Percentiles rank a stretch among this genome's conserved stretches.
Evolutionary conservation across 305 asterid species (phyloP).

Genomic region (Caryopteris hybrid): DNA sequence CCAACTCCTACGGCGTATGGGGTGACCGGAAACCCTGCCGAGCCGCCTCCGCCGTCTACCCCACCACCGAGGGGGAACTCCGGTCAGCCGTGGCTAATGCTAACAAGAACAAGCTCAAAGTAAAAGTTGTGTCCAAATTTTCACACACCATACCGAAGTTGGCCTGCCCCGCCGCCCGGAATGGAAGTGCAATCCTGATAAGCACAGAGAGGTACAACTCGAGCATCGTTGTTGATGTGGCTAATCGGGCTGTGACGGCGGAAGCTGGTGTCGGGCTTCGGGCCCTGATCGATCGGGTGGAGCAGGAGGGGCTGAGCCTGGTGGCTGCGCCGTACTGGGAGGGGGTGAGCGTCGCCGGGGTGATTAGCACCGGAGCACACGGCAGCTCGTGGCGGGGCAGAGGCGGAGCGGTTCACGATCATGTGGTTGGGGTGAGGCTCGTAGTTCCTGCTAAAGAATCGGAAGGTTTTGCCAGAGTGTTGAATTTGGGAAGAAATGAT

Average conservation of each 20-base stretch:
- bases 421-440: constrained; percentile 40
- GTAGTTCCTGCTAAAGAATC: constrained; percentile 36
- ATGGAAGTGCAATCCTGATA: constrained; percentile 31
- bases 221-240: constrained; percentile 31
- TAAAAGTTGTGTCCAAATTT: constrained; percentile 63
- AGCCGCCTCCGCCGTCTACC: constrained; percentile 42
- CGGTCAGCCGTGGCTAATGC: constrained; percentile 55
- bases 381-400: constrained; percentile 77
- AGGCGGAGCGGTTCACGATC: constrained; percentile 71
- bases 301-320: constrained; percentile 49
- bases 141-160: constrained; percentile 70
- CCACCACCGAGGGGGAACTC: constrained; percentile 69
- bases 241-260: constrained; percentile 33
- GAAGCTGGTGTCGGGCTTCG: constrained; percentile 44
- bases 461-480: constrained; percentile 44
- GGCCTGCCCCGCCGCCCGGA: constrained; percentile 48
- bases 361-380: constrained; percentile 67
- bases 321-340: constrained; percentile 70
- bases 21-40: constrained; percentile 54
- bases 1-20: constrained; percentile 78
- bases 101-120: constrained; percentile 38
- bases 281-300: constrained; percentile 43
- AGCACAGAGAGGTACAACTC: constrained; percentile 60
- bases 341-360: constrained; percentile 63
- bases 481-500: constrained; percentile 28